Evolutionary conservation across 2,329 filamentous ascomycete genomes (phyloP).

Genomic region (Aaosphaeria arxii): DNA sequence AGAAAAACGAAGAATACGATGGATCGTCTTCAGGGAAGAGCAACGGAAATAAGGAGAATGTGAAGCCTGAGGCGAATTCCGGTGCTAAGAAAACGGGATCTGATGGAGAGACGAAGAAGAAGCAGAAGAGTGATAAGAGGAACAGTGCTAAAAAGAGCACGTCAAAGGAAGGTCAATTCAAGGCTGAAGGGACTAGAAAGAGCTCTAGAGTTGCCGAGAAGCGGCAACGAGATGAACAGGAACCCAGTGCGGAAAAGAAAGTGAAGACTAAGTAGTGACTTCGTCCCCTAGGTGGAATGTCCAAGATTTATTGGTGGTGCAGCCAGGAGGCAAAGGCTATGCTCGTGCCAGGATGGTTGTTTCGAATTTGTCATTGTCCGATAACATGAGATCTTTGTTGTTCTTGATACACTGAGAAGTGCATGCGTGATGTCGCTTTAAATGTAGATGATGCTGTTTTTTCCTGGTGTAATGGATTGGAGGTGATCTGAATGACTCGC

Average conservation of each 20-base stretch:
- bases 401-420: no score
- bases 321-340: no score
- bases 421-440: no score
- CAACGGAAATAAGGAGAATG: slow-evolving; percentile 12
- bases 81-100: not conserved
- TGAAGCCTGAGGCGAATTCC: slow-evolving; percentile 23
- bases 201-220: slow-evolving; percentile 16
- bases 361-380: no score
- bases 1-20: slow-evolving; percentile 5
- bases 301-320: no score
- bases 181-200: slow-evolving; percentile 9
- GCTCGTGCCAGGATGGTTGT: no score
- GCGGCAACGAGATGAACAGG: slow-evolving; percentile 14
- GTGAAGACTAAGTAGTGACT: slow-evolving; percentile 13
- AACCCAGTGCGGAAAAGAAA: slow-evolving; percentile 15
- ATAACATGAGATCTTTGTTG: no score
- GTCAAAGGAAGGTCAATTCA: not conserved
- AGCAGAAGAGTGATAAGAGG: not conserved
- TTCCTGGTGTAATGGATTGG: no score
- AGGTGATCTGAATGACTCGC: no score
- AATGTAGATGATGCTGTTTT: no score
- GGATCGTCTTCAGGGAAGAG: slow-evolving; percentile 8
- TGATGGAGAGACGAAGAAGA: not conserved
- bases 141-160: not conserved
- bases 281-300: no score